phyloP scores from a whole-genome alignment of 768 basidiomycete species.

The Dacryopinax spathularia region DNA sequence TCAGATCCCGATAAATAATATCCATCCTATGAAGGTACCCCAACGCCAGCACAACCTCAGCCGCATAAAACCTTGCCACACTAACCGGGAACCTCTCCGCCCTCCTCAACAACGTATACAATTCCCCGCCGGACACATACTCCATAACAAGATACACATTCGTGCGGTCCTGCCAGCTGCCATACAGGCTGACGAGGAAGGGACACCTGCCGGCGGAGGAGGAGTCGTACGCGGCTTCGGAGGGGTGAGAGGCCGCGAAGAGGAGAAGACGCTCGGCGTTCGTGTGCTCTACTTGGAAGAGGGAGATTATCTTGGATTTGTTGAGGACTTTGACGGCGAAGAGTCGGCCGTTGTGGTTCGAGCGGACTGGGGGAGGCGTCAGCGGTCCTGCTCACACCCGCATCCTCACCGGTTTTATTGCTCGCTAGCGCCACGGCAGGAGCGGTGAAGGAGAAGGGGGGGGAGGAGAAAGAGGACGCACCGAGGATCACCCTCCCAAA shows the following conservation, averaged over 20 bases:
- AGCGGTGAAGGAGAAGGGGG: not conserved
- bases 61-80: conserved; percentile 94
- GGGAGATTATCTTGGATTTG: conserved; percentile 80
- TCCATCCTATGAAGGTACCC: conserved; percentile 74
- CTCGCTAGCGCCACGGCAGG: not conserved
- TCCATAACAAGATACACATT: conserved; percentile 99
- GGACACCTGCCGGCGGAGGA: conserved; percentile 21
- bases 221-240: conserved; percentile 5
- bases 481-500: conserved; percentile 94
- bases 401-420: not conserved
- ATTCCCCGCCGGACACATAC: conserved; percentile 90
- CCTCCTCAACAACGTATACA: conserved; percentile 83
- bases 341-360: conserved; percentile 87
- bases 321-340: conserved; percentile 91
- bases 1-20: conserved; percentile 94
- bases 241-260: conserved; percentile 65
- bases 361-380: conserved; percentile 45
- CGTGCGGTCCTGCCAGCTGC: conserved; percentile 76
- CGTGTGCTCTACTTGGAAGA: conserved; percentile 95
- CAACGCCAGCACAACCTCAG: conserved; percentile 85
- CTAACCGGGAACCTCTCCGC: conserved; percentile 92
- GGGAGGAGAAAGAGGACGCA: conserved; percentile 20
- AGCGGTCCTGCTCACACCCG: not conserved
- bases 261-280: conserved; percentile 89
- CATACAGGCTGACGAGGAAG: conserved; percentile 95